Conservation (phyloP, 768 basidiomycete genomes). For the Amanita pseudoporphyria region DNA sequence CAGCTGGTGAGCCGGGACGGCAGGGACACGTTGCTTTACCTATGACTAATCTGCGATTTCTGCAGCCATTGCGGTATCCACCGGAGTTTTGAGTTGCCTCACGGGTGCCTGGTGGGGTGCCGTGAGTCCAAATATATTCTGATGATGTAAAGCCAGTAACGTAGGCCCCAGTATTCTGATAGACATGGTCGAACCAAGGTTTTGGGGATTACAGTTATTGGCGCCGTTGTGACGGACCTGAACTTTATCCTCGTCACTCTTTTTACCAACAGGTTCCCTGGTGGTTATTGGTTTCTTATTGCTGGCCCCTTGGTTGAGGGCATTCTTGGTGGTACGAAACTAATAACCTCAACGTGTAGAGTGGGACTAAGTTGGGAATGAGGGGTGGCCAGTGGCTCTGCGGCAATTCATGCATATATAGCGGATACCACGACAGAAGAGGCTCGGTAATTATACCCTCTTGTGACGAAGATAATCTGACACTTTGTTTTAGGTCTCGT, state of each 20-base stretch:
- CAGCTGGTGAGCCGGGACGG: constrained; percentile 36
- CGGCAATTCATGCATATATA: constrained; percentile 54
- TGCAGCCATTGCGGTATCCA: constrained; percentile 50
- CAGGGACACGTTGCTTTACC: background rate
- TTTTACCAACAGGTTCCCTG: constrained; percentile 54
- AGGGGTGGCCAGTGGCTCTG: constrained; percentile 43
- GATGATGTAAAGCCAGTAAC: background rate
- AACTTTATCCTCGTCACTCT: constrained; percentile 58
- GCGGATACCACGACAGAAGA: constrained; percentile 54
- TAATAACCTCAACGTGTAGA: background rate
- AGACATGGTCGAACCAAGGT: constrained; percentile 60
- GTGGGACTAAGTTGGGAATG: constrained; percentile 12
- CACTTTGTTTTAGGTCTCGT: too few relatives aligned
- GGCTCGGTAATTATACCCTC: constrained; percentile 30
- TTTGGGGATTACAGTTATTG: constrained; percentile 50
- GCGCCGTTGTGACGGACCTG: constrained; percentile 52
- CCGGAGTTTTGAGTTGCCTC: constrained; percentile 67
- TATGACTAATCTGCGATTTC: constrained; percentile 10
- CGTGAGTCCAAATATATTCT: constrained; percentile 29
- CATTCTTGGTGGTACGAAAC: constrained; percentile 51
- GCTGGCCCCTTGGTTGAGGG: constrained; percentile 62
- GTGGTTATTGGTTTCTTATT: constrained; percentile 75
- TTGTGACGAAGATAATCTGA: too few relatives aligned
- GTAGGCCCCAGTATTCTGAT: constrained; percentile 53
- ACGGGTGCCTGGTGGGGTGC: constrained; percentile 86